Percentiles rank a stretch among this genome's conserved stretches.
Conservation (phyloP, 768 basidiomycete species). For the Chlorophyllum brunneum region DNA sequence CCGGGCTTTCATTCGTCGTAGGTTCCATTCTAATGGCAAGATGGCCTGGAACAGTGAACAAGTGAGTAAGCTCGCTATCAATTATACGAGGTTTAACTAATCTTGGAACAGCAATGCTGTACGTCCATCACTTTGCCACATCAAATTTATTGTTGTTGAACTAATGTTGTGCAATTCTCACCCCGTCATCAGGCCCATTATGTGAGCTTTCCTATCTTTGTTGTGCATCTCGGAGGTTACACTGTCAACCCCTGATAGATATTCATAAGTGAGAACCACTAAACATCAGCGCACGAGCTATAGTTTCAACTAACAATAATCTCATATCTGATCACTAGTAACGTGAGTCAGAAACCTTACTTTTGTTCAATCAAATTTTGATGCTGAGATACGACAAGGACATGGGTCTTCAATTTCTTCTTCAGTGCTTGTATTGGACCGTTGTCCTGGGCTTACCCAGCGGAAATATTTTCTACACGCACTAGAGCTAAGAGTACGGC, state of each 20-base stretch:
- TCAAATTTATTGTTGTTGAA: background rate
- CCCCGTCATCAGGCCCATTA: slow-evolving; percentile 34
- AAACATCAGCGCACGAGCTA: no score
- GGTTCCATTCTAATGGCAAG: slow-evolving; percentile 41
- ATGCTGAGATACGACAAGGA: slow-evolving; percentile 22
- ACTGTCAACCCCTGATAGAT: slow-evolving; percentile 25
- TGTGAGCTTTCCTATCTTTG: slow-evolving; percentile 24
- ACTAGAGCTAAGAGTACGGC: slow-evolving; percentile 43
- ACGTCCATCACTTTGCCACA: slow-evolving; percentile 13
- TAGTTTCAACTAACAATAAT: background rate
- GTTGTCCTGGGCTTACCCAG: slow-evolving; percentile 42
- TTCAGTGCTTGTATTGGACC: slow-evolving; percentile 43
- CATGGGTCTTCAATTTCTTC: slow-evolving; percentile 47
- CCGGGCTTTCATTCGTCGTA: slow-evolving; percentile 39
- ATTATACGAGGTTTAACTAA: background rate
- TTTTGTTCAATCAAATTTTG: background rate
- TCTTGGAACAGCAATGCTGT: slow-evolving; percentile 29
- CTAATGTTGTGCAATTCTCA: no score
- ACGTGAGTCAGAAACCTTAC: slow-evolving; percentile 1
- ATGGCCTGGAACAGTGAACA: slow-evolving; percentile 40
- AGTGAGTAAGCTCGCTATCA: slow-evolving; percentile 24
- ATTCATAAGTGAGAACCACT: slow-evolving; percentile 41
- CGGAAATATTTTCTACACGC: slow-evolving; percentile 41
- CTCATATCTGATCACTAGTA: background rate
- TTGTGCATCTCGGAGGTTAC: no score